Percentiles rank a stretch among this genome's conserved stretches.
Evolutionary conservation across 2,329 filamentous ascomycete species (phyloP).

Genomic region (Fusarium coffeatum): DNA sequence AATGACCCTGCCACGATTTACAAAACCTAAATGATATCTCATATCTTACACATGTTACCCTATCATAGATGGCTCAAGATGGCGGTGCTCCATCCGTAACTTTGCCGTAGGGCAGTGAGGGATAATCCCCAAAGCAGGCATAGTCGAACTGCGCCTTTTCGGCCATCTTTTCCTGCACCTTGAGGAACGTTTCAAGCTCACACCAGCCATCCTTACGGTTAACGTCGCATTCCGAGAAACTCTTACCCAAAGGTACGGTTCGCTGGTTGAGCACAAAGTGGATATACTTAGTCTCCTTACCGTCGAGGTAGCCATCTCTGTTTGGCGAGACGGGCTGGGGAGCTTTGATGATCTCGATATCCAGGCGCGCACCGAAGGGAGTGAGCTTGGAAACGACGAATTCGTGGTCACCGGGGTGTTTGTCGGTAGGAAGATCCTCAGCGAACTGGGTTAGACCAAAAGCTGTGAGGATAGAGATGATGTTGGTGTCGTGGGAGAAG

Average conservation of each 20-base stretch:
- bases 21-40: slow-evolving; percentile 1
- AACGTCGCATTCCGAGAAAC: slow-evolving; percentile 72
- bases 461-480: slow-evolving; percentile 75
- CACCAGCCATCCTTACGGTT: slow-evolving; percentile 80
- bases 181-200: slow-evolving; percentile 75
- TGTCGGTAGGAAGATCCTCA: slow-evolving; percentile 65
- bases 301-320: slow-evolving; percentile 64
- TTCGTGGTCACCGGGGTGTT: slow-evolving; percentile 67
- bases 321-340: slow-evolving; percentile 70
- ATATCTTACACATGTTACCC: slow-evolving; percentile 1
- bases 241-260: slow-evolving; percentile 75
- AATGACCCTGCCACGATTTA: neutral
- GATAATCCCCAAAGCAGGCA: slow-evolving; percentile 71
- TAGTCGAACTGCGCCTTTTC: slow-evolving; percentile 70
- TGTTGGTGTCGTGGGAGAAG: slow-evolving; percentile 83
- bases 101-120: slow-evolving; percentile 52
- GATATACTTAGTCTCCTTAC: slow-evolving; percentile 72
- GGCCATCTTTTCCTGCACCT: slow-evolving; percentile 69
- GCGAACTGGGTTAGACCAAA: slow-evolving; percentile 79
- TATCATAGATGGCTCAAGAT: slow-evolving; percentile 17
- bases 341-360: slow-evolving; percentile 78
- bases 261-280: slow-evolving; percentile 81
- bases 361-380: slow-evolving; percentile 77
- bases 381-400: slow-evolving; percentile 75
- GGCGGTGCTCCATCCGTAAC: slow-evolving; percentile 54